A percentile compares a stretch with the other conserved stretches of the same genome.
Conservation (phyloP, 805 yeast species). For the Candida tallmaniae region DNA sequence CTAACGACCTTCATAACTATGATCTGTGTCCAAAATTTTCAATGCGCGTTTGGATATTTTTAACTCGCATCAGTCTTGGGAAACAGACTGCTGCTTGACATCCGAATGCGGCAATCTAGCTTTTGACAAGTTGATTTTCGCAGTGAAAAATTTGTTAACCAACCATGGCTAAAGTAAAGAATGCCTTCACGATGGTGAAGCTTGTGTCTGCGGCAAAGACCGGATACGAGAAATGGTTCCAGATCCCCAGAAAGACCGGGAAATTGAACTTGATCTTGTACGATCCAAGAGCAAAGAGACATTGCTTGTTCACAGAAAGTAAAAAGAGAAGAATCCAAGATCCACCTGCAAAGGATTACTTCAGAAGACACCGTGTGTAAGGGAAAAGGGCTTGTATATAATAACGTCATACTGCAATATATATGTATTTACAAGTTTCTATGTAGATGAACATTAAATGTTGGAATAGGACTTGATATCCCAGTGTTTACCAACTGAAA, state of each 20-base stretch:
- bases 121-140: not conserved
- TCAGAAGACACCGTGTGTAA: conserved; percentile 21
- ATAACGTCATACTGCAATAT: not conserved
- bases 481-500: conserved; percentile 21
- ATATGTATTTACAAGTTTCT: not conserved
- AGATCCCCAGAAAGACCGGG: conserved; percentile 78
- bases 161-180: conserved; percentile 52
- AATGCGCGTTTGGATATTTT: conserved; percentile 8
- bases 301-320: conserved; percentile 84
- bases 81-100: not conserved
- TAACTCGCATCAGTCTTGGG: conserved; percentile 2
- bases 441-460: too few species aligned
- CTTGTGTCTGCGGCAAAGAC: conserved; percentile 87
- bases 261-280: conserved; percentile 77
- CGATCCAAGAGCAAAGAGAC: conserved; percentile 84
- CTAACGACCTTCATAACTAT: conserved; percentile 5
- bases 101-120: conserved; percentile 5
- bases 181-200: conserved; percentile 78
- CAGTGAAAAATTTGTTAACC: conserved; percentile 8
- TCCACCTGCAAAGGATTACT: conserved; percentile 31
- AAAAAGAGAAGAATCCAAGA: conserved; percentile 78
- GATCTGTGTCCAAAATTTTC: conserved; percentile 8
- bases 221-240: conserved; percentile 77
- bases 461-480: conserved; percentile 11
- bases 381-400: not conserved